Percentiles rank a stretch among this genome's conserved stretches.
Evolutionary conservation across 768 basidiomycete species (phyloP).

Genomic region (Auriculariales sp.): DNA sequence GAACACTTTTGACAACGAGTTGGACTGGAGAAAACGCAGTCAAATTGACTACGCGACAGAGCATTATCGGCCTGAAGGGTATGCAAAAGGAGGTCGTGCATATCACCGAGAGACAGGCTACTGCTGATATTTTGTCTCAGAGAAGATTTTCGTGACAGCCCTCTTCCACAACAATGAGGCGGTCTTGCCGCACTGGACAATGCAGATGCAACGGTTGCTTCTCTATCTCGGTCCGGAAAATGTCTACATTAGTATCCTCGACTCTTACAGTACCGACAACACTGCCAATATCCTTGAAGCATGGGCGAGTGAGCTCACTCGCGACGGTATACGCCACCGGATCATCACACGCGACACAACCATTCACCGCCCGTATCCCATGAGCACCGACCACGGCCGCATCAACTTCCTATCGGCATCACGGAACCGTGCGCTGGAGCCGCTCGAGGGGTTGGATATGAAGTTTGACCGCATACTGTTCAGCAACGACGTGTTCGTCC

Average conservation of each 20-base stretch:
- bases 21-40: background rate
- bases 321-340: constrained; percentile 14
- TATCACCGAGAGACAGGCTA: background rate
- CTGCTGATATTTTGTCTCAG: background rate
- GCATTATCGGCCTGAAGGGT: background rate
- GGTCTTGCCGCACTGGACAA: constrained; percentile 25
- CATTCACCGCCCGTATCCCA: constrained; percentile 12
- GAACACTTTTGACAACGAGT: background rate
- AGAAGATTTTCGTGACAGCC: constrained; percentile 24
- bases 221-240: constrained; percentile 26
- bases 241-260: constrained; percentile 26
- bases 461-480: constrained; percentile 26
- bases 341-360: constrained; percentile 17
- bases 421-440: constrained; percentile 27
- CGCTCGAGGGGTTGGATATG: constrained; percentile 19
- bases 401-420: constrained; percentile 23
- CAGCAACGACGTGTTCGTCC: constrained; percentile 27
- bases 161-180: constrained; percentile 25
- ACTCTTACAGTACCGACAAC: constrained; percentile 21
- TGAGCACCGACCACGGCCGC: constrained; percentile 16
- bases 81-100: background rate
- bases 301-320: constrained; percentile 8
- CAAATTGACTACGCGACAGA: background rate
- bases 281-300: constrained; percentile 16
- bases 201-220: constrained; percentile 19